Evolutionary conservation across 2,329 filamentous ascomycete species (phyloP).

Genomic region (Byssothecium circinans): DNA sequence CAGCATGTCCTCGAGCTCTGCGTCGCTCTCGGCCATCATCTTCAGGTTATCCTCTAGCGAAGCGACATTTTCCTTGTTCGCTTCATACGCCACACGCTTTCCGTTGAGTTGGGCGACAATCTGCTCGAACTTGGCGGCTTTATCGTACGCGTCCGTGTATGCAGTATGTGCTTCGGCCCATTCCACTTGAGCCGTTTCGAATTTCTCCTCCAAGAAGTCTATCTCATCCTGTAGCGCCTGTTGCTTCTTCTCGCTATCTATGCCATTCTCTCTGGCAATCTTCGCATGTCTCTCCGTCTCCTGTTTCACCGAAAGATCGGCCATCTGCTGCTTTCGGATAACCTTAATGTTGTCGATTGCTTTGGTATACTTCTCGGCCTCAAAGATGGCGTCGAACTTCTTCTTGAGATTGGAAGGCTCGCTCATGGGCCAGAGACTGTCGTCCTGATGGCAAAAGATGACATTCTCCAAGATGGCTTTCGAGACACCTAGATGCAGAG

Average conservation of each 20-base stretch:
- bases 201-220: conserved; percentile 47
- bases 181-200: conserved; percentile 34
- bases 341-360: conserved; percentile 93
- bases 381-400: conserved; percentile 96
- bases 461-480: conserved; percentile 88
- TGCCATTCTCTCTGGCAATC: conserved; percentile 80
- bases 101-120: conserved; percentile 75
- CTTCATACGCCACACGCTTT: conserved; percentile 73
- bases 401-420: conserved; percentile 85
- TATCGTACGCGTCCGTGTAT: conserved; percentile 68
- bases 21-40: conserved; percentile 77
- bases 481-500: conserved; percentile 84
- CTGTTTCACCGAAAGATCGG: conserved; percentile 72
- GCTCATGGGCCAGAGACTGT: conserved; percentile 95
- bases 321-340: conserved; percentile 79
- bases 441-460: conserved; percentile 98
- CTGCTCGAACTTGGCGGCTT: conserved; percentile 72
- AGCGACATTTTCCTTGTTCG: conserved; percentile 69
- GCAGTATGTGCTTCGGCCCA: conserved; percentile 46
- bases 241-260: conserved; percentile 58
- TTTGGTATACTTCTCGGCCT: conserved; percentile 94
- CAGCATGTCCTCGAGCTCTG: conserved; percentile 70
- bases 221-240: conserved; percentile 69
- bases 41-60: conserved; percentile 73
- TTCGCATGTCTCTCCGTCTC: conserved; percentile 77